Conservation (phyloP, 768 basidiomycete species). For the Gyrodon lividus region DNA sequence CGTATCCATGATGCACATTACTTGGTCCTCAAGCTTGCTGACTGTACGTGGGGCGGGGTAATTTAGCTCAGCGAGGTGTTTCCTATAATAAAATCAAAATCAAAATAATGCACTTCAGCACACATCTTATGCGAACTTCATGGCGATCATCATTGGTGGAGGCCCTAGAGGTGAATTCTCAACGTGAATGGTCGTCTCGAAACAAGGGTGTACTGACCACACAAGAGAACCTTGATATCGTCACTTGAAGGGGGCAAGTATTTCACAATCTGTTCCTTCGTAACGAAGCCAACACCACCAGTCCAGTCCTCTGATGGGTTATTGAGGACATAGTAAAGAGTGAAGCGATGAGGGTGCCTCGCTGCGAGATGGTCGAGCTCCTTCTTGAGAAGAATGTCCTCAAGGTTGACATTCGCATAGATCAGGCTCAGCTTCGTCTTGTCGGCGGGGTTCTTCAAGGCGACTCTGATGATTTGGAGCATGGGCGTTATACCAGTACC, state of each 20-base stretch:
- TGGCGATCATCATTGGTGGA: constrained; percentile 74
- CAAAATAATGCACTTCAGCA: not conserved
- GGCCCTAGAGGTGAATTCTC: constrained; percentile 43
- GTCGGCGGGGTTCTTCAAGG: constrained; percentile 84
- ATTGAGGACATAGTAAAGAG: constrained; percentile 89
- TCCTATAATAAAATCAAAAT: constrained; percentile 49
- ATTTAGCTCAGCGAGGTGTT: constrained; percentile 83
- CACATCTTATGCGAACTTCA: constrained; percentile 54
- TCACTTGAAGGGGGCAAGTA: constrained; percentile 63
- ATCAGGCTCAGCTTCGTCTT: constrained; percentile 81
- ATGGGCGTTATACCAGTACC: constrained; percentile 99
- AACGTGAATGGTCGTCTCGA: not conserved
- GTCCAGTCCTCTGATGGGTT: constrained; percentile 87
- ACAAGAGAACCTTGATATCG: constrained; percentile 85
- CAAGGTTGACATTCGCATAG: constrained; percentile 92
- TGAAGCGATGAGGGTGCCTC: constrained; percentile 66
- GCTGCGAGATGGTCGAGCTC: constrained; percentile 81
- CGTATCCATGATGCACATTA: constrained; percentile 21
- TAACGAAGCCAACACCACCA: constrained; percentile 90
- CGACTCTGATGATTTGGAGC: constrained; percentile 97
- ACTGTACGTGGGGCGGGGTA: constrained; percentile 86
- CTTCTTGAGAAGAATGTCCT: constrained; percentile 88
- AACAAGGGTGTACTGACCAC: constrained; percentile 52
- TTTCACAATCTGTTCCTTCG: constrained; percentile 85
- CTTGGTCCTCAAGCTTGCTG: constrained; percentile 92